A percentile compares a stretch with the other conserved stretches of the same genome.
Evolutionary conservation across 176 grass and related monocot genomes (phyloP).

Genomic region (Eremochloa ophiuroides): DNA sequence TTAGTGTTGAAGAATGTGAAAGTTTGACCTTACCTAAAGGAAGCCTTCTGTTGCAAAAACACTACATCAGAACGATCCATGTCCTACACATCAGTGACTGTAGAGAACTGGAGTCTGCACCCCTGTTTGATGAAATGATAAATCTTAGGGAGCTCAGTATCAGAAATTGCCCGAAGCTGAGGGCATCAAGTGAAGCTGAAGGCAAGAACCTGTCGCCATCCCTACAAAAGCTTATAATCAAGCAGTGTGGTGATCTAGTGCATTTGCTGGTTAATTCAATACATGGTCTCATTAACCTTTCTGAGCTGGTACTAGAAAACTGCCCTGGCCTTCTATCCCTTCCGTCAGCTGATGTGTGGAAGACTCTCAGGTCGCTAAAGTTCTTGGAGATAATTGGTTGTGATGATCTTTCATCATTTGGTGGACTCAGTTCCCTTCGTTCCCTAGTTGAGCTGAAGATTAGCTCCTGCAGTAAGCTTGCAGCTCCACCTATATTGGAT

Average conservation of each 20-base stretch:
- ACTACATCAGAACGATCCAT: background rate
- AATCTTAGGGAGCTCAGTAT: conserved; percentile 7
- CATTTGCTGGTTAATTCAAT: background rate
- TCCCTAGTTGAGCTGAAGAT: conserved; percentile 17
- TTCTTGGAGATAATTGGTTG: conserved; percentile 3
- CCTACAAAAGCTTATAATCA: background rate
- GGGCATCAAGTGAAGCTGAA: background rate
- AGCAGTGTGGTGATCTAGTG: conserved; percentile 20
- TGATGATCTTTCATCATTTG: conserved; percentile 7
- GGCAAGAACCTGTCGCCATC: background rate
- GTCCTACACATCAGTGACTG: background rate
- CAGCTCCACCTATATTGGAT: background rate
- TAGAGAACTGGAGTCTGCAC: background rate
- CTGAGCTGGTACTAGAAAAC: background rate
- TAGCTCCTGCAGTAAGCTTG: conserved; percentile 7
- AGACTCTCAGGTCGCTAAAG: conserved; percentile 13
- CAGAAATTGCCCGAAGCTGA: background rate
- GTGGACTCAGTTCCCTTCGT: background rate
- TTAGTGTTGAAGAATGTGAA: background rate
- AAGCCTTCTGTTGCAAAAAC: conserved; percentile 4
- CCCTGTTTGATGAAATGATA: conserved; percentile 12
- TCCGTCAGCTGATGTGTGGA: conserved; percentile 24
- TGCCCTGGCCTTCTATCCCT: conserved; percentile 6
- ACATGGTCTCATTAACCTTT: conserved; percentile 20
- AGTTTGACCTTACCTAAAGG: conserved; percentile 14